phyloP scores from a whole-genome alignment of 371 early-diverging fungal species.

The Rozella allomycis region DNA sequence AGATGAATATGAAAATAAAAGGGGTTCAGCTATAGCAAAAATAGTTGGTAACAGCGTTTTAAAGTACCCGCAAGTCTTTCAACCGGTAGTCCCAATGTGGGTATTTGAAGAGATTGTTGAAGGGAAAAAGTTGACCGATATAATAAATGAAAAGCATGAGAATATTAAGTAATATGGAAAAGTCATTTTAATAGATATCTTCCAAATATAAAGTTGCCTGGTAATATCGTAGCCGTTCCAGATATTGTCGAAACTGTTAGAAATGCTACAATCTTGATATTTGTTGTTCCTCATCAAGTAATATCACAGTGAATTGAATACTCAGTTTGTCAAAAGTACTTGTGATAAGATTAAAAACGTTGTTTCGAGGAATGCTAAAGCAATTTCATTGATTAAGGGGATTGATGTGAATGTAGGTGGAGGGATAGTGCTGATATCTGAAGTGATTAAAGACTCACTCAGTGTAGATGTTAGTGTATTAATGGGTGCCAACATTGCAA shows the following conservation, averaged over 20 bases:
- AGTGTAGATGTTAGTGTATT: slow-evolving; percentile 56
- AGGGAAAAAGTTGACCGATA: slow-evolving; percentile 69
- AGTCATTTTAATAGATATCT: slow-evolving; percentile 40
- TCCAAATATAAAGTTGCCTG: slow-evolving; percentile 65
- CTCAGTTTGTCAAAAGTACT: slow-evolving; percentile 56
- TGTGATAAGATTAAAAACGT: slow-evolving; percentile 53
- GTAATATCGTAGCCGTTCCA: slow-evolving; percentile 68
- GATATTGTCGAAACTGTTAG: slow-evolving; percentile 48
- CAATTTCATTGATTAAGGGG: slow-evolving; percentile 88
- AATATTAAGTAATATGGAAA: slow-evolving; percentile 46
- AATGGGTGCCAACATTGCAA: slow-evolving; percentile 97
- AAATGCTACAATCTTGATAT: slow-evolving; percentile 70
- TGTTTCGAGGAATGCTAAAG: slow-evolving; percentile 45
- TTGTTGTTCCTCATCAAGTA: slow-evolving; percentile 85
- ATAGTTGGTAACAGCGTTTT: slow-evolving; percentile 72
- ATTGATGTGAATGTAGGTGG: slow-evolving; percentile 51
- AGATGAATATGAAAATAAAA: slow-evolving; percentile 7
- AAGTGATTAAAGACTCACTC: slow-evolving; percentile 55
- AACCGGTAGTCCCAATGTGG: slow-evolving; percentile 74
- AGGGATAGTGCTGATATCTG: slow-evolving; percentile 59
- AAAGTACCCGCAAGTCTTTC: slow-evolving; percentile 34
- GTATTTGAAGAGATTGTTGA: slow-evolving; percentile 81
- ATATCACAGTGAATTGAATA: too few species aligned
- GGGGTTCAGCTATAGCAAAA: slow-evolving; percentile 91
- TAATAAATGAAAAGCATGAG: slow-evolving; percentile 81